phyloP scores from a whole-genome alignment of 2,329 filamentous ascomycete species.

The Verticillium dahliae region DNA sequence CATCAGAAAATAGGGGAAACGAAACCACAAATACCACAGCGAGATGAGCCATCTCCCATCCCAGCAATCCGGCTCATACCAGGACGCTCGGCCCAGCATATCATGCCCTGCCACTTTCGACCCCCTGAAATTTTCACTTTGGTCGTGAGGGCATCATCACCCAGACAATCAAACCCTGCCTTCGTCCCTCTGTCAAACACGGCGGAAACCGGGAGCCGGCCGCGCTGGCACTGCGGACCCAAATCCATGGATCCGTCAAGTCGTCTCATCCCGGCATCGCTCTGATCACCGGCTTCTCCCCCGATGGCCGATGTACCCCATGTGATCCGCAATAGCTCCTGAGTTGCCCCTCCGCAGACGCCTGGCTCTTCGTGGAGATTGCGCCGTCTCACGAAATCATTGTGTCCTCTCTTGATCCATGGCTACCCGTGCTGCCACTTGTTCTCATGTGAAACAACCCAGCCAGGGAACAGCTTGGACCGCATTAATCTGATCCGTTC shows the following conservation, averaged over 20 bases:
- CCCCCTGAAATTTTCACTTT: background rate
- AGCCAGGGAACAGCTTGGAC: background rate
- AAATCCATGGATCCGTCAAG: background rate
- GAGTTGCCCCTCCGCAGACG: background rate
- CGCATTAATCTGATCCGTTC: background rate
- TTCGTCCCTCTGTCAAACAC: conserved; percentile 1
- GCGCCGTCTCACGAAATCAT: background rate
- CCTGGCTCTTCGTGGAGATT: background rate
- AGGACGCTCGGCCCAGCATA: background rate
- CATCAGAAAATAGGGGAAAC: background rate
- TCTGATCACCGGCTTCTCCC: conserved; percentile 1
- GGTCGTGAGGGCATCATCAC: background rate
- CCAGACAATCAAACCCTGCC: background rate
- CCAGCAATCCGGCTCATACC: background rate
- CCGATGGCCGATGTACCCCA: conserved; percentile 1
- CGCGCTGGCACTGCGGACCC: background rate
- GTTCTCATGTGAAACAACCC: background rate
- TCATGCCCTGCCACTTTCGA: background rate
- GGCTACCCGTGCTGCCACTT: background rate
- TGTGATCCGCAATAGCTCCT: background rate
- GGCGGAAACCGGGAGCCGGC: conserved; percentile 2
- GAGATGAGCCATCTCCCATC: background rate
- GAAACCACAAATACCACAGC: background rate
- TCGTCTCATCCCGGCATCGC: background rate
- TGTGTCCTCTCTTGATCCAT: background rate